Evolutionary conservation across 2,329 filamentous ascomycete species (phyloP), one percentile per base, ranked within the genome.

Genomic region (Alternaria consortialis): DNA sequence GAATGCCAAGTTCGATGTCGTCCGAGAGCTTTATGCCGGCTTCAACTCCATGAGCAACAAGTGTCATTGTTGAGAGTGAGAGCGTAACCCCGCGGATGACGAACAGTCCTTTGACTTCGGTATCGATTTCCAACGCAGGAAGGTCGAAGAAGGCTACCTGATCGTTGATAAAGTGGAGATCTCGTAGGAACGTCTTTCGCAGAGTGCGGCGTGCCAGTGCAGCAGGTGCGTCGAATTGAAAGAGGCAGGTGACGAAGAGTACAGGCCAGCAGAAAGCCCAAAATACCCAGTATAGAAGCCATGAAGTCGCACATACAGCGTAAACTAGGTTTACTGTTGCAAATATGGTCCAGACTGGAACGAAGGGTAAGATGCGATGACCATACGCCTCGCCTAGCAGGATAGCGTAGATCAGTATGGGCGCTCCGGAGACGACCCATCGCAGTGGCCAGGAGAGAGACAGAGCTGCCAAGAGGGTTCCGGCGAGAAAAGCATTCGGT

Each of bases 121-220:
- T 84, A 64, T 86, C 84, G 43, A 86, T 85, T 65, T 86, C 84
- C 53, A 86, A 69, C 1, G 84, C 84, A 0, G 85, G 83, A 7
- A 84, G 67, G 52, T 83, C 78, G 63, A 84, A 84, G 53, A 83
- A 74, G 3, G 82, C 83, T 56, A 86, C 78, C 59, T 81, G 82
- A 60, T 86, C 84, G 47, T 81, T 80, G 62, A 84, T 82, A 65
- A 86, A 85, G 58, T 85, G 82, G 23, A 84, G 65, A 37, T 81
- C 74, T 46, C 80, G 70, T 29, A 82, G 72, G 9, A 84, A 73
- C 0, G 70, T 68, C 23, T 68, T 72, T 17, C 74, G 75, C 7
- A 83, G 72, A 7, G 62, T 68, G 31, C 73, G 74, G 32, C 81
- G 72, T 12, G 76, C 78, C 32, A 80, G 59, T 25, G 75, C 70